A percentile compares a stretch with the other conserved stretches of the same genome.
Conservation (phyloP, 768 basidiomycete genomes). For the Xerocomus brunneocitrinus region DNA sequence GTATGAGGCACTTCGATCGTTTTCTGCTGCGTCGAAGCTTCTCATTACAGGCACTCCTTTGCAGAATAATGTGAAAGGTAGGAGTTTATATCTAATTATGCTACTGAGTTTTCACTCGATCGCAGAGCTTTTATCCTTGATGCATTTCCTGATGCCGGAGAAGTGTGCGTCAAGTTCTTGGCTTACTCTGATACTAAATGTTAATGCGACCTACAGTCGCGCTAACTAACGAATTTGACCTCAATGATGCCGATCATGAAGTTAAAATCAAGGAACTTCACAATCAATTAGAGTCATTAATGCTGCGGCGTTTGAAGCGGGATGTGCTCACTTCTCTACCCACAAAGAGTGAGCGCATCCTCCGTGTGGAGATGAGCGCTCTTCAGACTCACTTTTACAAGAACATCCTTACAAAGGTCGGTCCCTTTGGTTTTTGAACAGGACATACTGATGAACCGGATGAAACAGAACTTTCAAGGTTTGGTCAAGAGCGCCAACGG, state of each 20-base stretch:
- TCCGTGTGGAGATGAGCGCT: slow-evolving; percentile 95
- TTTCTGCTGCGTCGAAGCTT: slow-evolving; percentile 86
- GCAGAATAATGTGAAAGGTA: slow-evolving; percentile 98
- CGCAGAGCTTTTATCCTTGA: slow-evolving; percentile 87
- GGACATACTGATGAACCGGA: slow-evolving; percentile 3
- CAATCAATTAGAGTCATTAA: slow-evolving; percentile 85
- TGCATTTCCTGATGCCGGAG: slow-evolving; percentile 99
- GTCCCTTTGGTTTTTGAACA: slow-evolving; percentile 5
- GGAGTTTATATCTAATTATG: slow-evolving; percentile 13
- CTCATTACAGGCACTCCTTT: slow-evolving; percentile 98
- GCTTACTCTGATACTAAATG: neutral
- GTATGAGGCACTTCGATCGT: slow-evolving; percentile 89
- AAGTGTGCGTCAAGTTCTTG: slow-evolving; percentile 58
- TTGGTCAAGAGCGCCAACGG: slow-evolving; percentile 87
- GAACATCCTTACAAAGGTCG: slow-evolving; percentile 90
- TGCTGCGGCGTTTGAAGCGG: slow-evolving; percentile 91
- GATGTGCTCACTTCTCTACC: slow-evolving; percentile 96
- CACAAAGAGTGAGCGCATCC: slow-evolving; percentile 96
- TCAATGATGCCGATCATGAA: slow-evolving; percentile 91
- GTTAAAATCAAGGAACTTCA: slow-evolving; percentile 94
- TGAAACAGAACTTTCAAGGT: slow-evolving; percentile 80
- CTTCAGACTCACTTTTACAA: slow-evolving; percentile 98
- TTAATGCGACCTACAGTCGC: slow-evolving; percentile 53
- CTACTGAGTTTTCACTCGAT: slow-evolving; percentile 9
- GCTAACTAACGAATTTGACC: slow-evolving; percentile 91